These are phyloP conservation scores for Trichoderma asperellum DNA, from an alignment of 2,329 filamentous ascomycete genomes.

Conservation along the genomic window DNA sequence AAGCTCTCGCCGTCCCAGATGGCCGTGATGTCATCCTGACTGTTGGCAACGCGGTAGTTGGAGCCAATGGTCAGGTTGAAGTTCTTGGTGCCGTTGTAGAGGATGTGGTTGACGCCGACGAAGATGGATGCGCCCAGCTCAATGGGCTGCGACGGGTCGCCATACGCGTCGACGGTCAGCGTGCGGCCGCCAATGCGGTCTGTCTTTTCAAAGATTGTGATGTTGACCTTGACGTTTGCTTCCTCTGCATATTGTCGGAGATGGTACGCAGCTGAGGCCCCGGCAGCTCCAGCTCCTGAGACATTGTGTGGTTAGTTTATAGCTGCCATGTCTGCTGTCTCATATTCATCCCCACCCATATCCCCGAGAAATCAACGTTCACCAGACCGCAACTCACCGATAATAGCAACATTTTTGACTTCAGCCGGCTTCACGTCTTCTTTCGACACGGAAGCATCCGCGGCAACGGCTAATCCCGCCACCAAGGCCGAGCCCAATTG, in stretches of 20 bases:
- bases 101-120: conserved; percentile 79
- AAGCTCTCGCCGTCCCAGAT: conserved; percentile 84
- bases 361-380: background rate
- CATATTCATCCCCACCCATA: background rate
- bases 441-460: conserved; percentile 24
- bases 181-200: conserved; percentile 81
- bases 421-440: conserved; percentile 27
- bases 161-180: conserved; percentile 79
- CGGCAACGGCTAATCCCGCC: conserved; percentile 32
- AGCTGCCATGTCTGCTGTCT: background rate
- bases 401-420: conserved; percentile 44
- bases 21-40: conserved; percentile 63
- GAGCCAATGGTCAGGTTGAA: conserved; percentile 69
- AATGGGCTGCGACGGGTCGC: conserved; percentile 67
- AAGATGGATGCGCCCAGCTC: conserved; percentile 95
- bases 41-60: conserved; percentile 47
- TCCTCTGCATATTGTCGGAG: conserved; percentile 71
- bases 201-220: conserved; percentile 86
- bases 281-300: conserved; percentile 84
- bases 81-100: conserved; percentile 70
- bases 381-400: conserved; percentile 38
- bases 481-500: conserved; percentile 28
- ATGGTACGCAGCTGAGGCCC: conserved; percentile 84
- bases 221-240: conserved; percentile 66
- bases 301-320: background rate